phyloP scores from a whole-genome alignment of 2,329 filamentous ascomycete species.

The Fusarium austroafricanum region DNA sequence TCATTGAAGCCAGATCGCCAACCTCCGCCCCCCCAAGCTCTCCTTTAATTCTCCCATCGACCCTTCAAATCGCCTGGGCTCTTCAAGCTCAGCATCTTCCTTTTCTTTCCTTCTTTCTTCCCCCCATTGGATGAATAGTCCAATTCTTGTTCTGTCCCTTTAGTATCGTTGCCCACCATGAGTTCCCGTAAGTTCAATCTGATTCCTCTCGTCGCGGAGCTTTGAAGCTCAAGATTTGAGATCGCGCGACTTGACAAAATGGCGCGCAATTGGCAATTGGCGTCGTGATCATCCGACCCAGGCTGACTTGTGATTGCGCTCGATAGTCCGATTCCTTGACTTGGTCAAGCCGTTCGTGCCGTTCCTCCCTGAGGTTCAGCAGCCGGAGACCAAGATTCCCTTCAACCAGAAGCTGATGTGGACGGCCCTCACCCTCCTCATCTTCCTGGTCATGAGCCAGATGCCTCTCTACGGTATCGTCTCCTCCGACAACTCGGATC shows the following conservation, averaged over 20 bases:
- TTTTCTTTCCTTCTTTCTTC: constrained; percentile 51
- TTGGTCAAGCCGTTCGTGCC: constrained; percentile 99
- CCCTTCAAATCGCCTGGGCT: constrained; percentile 52
- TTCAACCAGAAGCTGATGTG: constrained; percentile 99
- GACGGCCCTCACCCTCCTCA: constrained; percentile 92
- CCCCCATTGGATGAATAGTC: constrained; percentile 55
- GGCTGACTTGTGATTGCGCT: constrained; percentile 45
- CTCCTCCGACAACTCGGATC: constrained; percentile 97
- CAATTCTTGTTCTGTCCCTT: constrained; percentile 53
- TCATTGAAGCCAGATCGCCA: constrained; percentile 60
- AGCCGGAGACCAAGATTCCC: constrained; percentile 97
- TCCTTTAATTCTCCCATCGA: constrained; percentile 52
- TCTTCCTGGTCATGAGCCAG: constrained; percentile 99
- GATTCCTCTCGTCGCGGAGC: constrained; percentile 31
- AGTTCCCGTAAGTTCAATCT: constrained; percentile 63
- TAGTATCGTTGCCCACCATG: constrained; percentile 59
- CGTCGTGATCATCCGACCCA: constrained; percentile 21
- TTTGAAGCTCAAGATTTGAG: constrained; percentile 27
- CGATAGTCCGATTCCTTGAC: constrained; percentile 95
- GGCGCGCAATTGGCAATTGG: constrained; percentile 45
- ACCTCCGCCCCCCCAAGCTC: constrained; percentile 51
- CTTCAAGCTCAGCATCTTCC: constrained; percentile 52
- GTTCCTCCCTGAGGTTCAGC: constrained; percentile 98
- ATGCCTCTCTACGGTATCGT: constrained; percentile 99
- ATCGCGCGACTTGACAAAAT: constrained; percentile 31